Evolutionary conservation across 2,329 filamentous ascomycete species (phyloP).

Genomic region (Camillea tinctor): DNA sequence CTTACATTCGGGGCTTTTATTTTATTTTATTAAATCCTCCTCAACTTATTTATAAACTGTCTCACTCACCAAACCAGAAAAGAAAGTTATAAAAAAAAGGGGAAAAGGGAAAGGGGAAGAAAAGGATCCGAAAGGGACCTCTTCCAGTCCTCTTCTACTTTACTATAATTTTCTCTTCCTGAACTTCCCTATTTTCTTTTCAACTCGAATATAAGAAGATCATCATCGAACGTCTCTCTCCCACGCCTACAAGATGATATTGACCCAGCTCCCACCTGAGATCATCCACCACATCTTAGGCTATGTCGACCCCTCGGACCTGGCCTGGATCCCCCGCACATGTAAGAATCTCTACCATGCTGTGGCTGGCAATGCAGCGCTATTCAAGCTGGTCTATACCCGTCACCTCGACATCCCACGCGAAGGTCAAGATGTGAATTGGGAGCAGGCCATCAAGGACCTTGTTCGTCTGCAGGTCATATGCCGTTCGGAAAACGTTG

Average conservation of each 20-base stretch:
- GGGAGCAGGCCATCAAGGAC: conserved; percentile 44
- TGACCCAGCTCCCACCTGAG: conserved; percentile 57
- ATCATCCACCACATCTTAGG: conserved; percentile 61
- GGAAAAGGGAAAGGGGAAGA: no score
- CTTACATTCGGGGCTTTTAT: no score
- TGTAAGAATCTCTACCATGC: conserved; percentile 54
- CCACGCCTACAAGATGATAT: conserved; percentile 28
- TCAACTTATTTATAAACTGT: no score
- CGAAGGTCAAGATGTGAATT: conserved; percentile 37
- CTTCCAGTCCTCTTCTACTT: no score
- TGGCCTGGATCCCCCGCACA: conserved; percentile 50
- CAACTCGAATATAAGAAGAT: background rate
- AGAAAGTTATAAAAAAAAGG: no score
- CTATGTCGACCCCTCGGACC: conserved; percentile 55
- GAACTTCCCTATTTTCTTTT: no score
- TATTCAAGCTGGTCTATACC: conserved; percentile 64
- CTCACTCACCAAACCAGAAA: no score
- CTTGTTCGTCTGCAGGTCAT: conserved; percentile 44
- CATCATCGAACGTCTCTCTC: no score
- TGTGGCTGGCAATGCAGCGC: conserved; percentile 54
- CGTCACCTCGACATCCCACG: conserved; percentile 47
- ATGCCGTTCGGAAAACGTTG: conserved; percentile 33
- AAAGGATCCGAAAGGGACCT: no score
- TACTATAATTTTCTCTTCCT: no score
- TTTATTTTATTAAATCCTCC: no score